These are phyloP conservation scores for Populus hybrid DNA, from an alignment of 441 rosid genomes.

Conservation along the genomic window DNA sequence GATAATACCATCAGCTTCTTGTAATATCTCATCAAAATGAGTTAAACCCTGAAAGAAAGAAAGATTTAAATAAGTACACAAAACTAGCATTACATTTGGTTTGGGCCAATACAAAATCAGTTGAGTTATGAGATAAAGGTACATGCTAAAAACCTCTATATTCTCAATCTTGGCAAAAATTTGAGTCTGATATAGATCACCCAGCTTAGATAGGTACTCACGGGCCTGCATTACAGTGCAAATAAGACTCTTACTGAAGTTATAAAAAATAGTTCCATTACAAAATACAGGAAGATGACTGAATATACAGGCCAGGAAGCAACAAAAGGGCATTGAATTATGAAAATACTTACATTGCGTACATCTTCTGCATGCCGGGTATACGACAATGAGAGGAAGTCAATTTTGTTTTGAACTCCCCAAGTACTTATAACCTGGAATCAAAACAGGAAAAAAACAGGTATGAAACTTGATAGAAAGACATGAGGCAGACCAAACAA, in stretches of 20 bases:
- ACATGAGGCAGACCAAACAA: background rate
- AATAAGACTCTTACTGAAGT: background rate
- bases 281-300: background rate
- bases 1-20: conserved; percentile 98
- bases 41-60: conserved; percentile 60
- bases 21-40: conserved; percentile 96
- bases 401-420: conserved; percentile 93
- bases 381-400: conserved; percentile 90
- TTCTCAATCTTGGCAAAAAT: conserved; percentile 96
- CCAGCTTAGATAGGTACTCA: conserved; percentile 68
- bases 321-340: background rate
- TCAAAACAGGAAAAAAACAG: conserved; percentile 5
- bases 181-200: conserved; percentile 91
- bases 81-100: background rate
- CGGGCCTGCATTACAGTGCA: conserved; percentile 59
- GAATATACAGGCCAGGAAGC: background rate
- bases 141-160: conserved; percentile 54
- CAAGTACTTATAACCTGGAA: conserved; percentile 82
- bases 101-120: conserved; percentile 1
- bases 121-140: background rate
- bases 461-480: conserved; percentile 3
- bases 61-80: background rate
- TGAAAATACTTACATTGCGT: conserved; percentile 54
- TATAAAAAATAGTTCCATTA: background rate
- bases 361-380: conserved; percentile 97